phyloP scores from a whole-genome alignment of 768 basidiomycete genomes.

The Lactarius sanguifluus region DNA sequence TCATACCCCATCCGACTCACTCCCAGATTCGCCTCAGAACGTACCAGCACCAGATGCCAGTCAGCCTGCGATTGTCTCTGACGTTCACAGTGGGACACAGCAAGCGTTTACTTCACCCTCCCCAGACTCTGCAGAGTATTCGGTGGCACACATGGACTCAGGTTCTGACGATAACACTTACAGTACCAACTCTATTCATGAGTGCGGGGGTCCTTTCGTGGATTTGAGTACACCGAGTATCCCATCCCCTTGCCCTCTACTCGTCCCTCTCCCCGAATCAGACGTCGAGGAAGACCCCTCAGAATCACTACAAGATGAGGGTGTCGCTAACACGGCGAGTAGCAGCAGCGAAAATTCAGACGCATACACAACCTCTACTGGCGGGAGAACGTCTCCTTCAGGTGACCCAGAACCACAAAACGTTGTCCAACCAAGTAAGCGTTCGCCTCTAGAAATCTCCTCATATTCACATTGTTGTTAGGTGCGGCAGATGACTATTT shows the following conservation, averaged over 20 bases:
- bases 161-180: not conserved
- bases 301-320: not conserved
- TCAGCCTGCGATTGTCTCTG: not conserved
- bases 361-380: not conserved
- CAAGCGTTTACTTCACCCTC: not conserved
- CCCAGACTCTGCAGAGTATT: not conserved
- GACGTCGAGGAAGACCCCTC: slow-evolving; percentile 15
- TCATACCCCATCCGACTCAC: not conserved
- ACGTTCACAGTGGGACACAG: not conserved
- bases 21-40: not conserved
- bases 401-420: not conserved
- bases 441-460: not conserved
- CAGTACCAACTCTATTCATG: not conserved
- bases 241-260: not conserved
- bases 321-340: not conserved
- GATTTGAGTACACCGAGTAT: not conserved
- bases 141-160: not conserved
- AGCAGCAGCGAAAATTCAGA: not conserved
- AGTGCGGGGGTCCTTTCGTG: not conserved
- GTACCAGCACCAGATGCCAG: not conserved
- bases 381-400: not conserved
- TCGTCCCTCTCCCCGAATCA: slow-evolving; percentile 18
- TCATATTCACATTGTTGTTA: not conserved
- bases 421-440: slow-evolving; percentile 1
- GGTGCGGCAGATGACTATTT: slow-evolving; percentile 3